Evolutionary conservation across 2,329 filamentous ascomycete species (phyloP), one percentile per base, ranked within the genome.

Genomic region (Rutstroemia sp.): DNA sequence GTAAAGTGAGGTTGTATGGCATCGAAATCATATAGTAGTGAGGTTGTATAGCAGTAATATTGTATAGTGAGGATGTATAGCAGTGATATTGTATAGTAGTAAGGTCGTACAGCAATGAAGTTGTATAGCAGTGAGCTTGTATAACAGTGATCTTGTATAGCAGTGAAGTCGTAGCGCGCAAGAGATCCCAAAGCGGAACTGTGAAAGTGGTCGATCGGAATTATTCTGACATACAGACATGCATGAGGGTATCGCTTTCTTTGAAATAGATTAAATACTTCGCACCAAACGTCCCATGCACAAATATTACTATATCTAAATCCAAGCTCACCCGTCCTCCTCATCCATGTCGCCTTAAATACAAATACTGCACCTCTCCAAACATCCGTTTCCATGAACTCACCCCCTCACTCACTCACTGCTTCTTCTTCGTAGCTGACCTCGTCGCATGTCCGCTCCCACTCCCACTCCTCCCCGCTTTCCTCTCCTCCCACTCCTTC

Each of bases 401-500:
- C 10, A 16, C 25, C 4, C 21, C n/a, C 12, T 14, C 16, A 48
- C 6, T 6, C 23, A 16, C 34, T 63, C 58, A 70, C 52, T 69
- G 67, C 64, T 69, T 71, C 64, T 72, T 72, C 63, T 72, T 72
- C 38, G 64, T 64, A 7, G 57, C 60, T 1, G 65, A 64, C 58
- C 65, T 64, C 16, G 66, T 67, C 12, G 63, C 58, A 59, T 65
- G 60, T 10, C 53, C 56, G 16, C 58, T 58, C 12, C 51, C 63
- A 27, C 53, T 38, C n/a, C 19, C 53, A 19, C 47, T 56, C 39
- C 30, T 56, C 27, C 30, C 38, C 66, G 70, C 71, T 57, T 65
- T 73, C 72, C 78, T 78, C 67, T 74, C 76, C 59, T 73, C 72
- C 56, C 73, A 70, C 61, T 75, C 76, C 71, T 77, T 73, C 63